phyloP scores from a whole-genome alignment of 176 grass and related monocot species.

The Musa itinerans region DNA sequence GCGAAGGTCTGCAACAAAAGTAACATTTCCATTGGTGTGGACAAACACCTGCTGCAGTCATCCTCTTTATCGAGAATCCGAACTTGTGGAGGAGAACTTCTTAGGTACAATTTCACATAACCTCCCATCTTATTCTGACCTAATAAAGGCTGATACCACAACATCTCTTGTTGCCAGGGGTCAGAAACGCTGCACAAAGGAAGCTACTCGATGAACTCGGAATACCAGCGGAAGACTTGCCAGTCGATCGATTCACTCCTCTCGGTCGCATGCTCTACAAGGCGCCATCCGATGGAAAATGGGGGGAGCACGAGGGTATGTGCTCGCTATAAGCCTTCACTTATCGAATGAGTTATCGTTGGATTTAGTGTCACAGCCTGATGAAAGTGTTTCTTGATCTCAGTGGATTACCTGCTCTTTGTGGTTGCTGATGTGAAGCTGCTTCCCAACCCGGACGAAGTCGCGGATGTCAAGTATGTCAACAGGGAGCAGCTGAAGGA shows the following conservation, averaged over 20 bases:
- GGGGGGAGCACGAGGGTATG: slow-evolving; percentile 90
- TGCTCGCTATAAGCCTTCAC: neutral
- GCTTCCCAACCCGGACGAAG: slow-evolving; percentile 73
- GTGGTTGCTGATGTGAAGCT: slow-evolving; percentile 69
- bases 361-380: no score
- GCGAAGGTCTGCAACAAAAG: slow-evolving; percentile 90
- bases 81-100: slow-evolving; percentile 78
- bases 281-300: slow-evolving; percentile 88
- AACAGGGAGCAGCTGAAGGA: slow-evolving; percentile 66
- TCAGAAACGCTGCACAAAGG: slow-evolving; percentile 90
- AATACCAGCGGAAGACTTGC: slow-evolving; percentile 66
- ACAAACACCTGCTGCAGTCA: slow-evolving; percentile 98
- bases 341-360: slow-evolving; percentile 35
- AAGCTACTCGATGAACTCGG: slow-evolving; percentile 88
- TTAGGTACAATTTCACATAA: slow-evolving; percentile 43
- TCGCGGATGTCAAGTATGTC: slow-evolving; percentile 71
- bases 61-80: slow-evolving; percentile 90
- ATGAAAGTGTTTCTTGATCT: slow-evolving; percentile 10
- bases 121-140: neutral
- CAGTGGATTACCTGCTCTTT: slow-evolving; percentile 91
- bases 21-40: slow-evolving; percentile 95
- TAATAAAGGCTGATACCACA: neutral
- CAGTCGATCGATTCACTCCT: slow-evolving; percentile 72
- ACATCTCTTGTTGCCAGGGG: slow-evolving; percentile 32
- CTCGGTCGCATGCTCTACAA: slow-evolving; percentile 93